phyloP scores from a whole-genome alignment of 139 green algal genomes.

The Mesostigma viride region DNA sequence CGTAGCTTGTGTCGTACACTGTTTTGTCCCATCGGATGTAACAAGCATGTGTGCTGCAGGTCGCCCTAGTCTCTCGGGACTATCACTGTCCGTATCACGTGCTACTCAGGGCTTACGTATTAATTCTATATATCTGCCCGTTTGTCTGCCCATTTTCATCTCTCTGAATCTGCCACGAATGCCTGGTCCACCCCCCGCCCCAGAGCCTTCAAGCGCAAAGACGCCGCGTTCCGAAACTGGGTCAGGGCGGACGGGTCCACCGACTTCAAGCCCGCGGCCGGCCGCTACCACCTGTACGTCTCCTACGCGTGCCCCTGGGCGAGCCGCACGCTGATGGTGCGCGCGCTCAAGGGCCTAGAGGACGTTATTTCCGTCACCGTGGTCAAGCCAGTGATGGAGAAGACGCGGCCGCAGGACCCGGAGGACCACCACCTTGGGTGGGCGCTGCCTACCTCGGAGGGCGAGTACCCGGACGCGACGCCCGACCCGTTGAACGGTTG shows the following conservation, averaged over 20 bases:
- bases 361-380: conserved; percentile 68
- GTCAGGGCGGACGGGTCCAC: conserved; percentile 26
- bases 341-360: conserved; percentile 71
- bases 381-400: conserved; percentile 75
- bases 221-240: conserved; percentile 14
- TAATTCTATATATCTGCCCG: no score
- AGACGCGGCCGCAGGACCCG: conserved; percentile 54
- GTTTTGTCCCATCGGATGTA: no score
- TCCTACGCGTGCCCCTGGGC: conserved; percentile 89
- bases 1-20: no score
- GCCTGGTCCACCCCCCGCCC: no score
- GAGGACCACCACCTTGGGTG: conserved; percentile 78
- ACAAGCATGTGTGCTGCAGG: no score
- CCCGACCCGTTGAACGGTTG: conserved; percentile 28
- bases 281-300: conserved; percentile 92
- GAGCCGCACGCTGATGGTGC: conserved; percentile 46
- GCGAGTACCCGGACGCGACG: conserved; percentile 10
- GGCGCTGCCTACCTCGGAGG: conserved; percentile 43
- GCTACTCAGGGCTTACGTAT: no score
- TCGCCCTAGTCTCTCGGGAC: no score
- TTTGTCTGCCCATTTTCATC: no score
- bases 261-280: conserved; percentile 18
- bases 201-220: conserved; percentile 20
- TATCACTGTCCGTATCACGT: no score
- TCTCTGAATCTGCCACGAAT: no score